These are phyloP conservation scores for Trichoderma brevicompactum DNA, from an alignment of 2,329 filamentous ascomycete species.

Conservation along the genomic window DNA sequence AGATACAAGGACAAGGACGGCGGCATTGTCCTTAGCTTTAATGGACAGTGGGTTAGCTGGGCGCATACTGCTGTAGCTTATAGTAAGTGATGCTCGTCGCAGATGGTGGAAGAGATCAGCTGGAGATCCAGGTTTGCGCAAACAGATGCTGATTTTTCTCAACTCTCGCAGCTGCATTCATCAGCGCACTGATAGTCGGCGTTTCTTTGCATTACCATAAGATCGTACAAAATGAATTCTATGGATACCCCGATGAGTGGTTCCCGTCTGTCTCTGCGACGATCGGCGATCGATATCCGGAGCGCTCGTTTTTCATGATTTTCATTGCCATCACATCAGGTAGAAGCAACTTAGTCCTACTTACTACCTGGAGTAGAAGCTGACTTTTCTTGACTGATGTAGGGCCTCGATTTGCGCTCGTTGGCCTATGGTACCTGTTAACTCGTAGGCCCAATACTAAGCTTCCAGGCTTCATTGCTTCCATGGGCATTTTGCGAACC, in stretches of 20 bases:
- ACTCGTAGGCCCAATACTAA: slow-evolving; percentile 74
- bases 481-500: slow-evolving; percentile 82
- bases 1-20: slow-evolving; percentile 69
- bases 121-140: slow-evolving; percentile 1
- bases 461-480: slow-evolving; percentile 80
- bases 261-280: slow-evolving; percentile 95
- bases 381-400: slow-evolving; percentile 20
- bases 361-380: background rate
- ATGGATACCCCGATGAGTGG: slow-evolving; percentile 93
- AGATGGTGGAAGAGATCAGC: background rate
- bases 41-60: slow-evolving; percentile 89
- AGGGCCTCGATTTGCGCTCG: slow-evolving; percentile 89
- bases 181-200: slow-evolving; percentile 84
- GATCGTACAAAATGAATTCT: slow-evolving; percentile 97
- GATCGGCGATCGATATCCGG: slow-evolving; percentile 95
- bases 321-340: slow-evolving; percentile 97
- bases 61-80: slow-evolving; percentile 84
- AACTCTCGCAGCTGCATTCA: slow-evolving; percentile 68
- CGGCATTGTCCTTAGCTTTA: slow-evolving; percentile 67
- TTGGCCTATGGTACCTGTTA: slow-evolving; percentile 89
- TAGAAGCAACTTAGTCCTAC: slow-evolving; percentile 43
- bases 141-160: slow-evolving; percentile 32
- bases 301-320: slow-evolving; percentile 94
- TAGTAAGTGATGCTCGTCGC: slow-evolving; percentile 53
- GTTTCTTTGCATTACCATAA: slow-evolving; percentile 87